Base-by-base conservation (phyloP, 2,329 filamentous ascomycete genomes). In the Nannizzia gypsea region DNA sequence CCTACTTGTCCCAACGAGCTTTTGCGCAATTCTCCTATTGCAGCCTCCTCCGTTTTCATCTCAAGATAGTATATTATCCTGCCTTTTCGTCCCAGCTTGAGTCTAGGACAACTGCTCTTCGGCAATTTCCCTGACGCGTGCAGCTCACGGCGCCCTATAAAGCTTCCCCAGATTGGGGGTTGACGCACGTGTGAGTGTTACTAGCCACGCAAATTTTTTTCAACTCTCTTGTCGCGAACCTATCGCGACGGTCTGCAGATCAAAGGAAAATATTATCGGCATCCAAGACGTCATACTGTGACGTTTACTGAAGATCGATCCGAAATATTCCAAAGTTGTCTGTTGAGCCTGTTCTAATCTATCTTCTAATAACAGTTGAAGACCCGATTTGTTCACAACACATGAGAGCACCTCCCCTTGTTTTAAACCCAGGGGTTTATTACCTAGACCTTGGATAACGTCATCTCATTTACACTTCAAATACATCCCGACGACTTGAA, bases 361-460 rank as follows among this genome's bases (percentile, higher is more conserved):
- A 13, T 17, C 28, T 54, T 9, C 26, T 54, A 26, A 34, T 17
- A 6, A 5, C n/a, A 31, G 24, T 31, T 1, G 17, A 34, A 17
- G 44, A 57, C 20, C 52, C 31, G 17, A n/a, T 17, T 24, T 34
- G 52, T 54, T 20, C n/a, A 17, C 40, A 42, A 55, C 48, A 59
- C 46, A 59, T 55, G 58, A 26, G 28, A 58, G 28, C 56, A 40
- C 11, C 13, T 42, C 38, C 48, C 42, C 20, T 17, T 50, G 15
- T 34, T 55, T 56, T 58, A n/a, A 62, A 60, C n/a, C 56, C 40
- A 44, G 56, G 56, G 40, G 15, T 57, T 15, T 57, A 24, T 36
- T 60, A 46, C 48, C 31, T 57, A 31, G 54, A 55, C 36, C 54
- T 62, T 62, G 54, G 60, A 20, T 48, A 55, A 15, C 20, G 17